Conservation (phyloP, 2,329 filamentous ascomycete genomes). For the Cladobotryum mycophilum region DNA sequence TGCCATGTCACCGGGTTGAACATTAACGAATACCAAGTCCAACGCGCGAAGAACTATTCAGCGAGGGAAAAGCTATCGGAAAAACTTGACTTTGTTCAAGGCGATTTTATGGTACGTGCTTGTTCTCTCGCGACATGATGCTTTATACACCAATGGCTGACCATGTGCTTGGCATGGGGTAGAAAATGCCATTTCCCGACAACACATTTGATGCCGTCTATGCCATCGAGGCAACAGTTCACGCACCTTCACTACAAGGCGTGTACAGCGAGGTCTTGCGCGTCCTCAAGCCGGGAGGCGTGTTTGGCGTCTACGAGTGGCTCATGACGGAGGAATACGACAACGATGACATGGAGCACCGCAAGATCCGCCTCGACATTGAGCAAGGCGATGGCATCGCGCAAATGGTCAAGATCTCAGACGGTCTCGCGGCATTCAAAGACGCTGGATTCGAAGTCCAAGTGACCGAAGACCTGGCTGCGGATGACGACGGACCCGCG, state of each 20-base stretch:
- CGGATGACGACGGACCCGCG: slow-evolving; percentile 51
- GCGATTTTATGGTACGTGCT: slow-evolving; percentile 79
- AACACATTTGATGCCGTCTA: slow-evolving; percentile 93
- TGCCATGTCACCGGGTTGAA: slow-evolving; percentile 87
- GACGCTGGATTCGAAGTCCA: slow-evolving; percentile 80
- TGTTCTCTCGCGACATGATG: neutral
- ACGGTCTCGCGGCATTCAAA: slow-evolving; percentile 77
- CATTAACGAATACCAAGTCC: slow-evolving; percentile 99
- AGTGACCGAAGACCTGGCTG: slow-evolving; percentile 78
- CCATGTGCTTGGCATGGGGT: slow-evolving; percentile 10
- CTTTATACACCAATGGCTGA: neutral
- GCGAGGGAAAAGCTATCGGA: slow-evolving; percentile 71
- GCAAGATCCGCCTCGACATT: slow-evolving; percentile 86
- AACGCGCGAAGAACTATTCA: slow-evolving; percentile 83
- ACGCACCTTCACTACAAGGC: slow-evolving; percentile 82
- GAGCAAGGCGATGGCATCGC: slow-evolving; percentile 95
- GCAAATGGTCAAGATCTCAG: slow-evolving; percentile 88
- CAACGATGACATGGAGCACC: slow-evolving; percentile 78
- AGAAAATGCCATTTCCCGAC: slow-evolving; percentile 93
- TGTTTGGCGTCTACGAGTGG: slow-evolving; percentile 98
- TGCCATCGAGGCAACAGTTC: slow-evolving; percentile 93
- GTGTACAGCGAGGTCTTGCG: slow-evolving; percentile 94
- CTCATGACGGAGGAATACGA: slow-evolving; percentile 96
- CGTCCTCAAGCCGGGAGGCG: slow-evolving; percentile 89
- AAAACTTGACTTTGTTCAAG: slow-evolving; percentile 84